A percentile compares a stretch with the other conserved stretches of the same genome.
phyloP scores from a whole-genome alignment of 2,329 filamentous ascomycete species.

The Chaetomium sp. region DNA sequence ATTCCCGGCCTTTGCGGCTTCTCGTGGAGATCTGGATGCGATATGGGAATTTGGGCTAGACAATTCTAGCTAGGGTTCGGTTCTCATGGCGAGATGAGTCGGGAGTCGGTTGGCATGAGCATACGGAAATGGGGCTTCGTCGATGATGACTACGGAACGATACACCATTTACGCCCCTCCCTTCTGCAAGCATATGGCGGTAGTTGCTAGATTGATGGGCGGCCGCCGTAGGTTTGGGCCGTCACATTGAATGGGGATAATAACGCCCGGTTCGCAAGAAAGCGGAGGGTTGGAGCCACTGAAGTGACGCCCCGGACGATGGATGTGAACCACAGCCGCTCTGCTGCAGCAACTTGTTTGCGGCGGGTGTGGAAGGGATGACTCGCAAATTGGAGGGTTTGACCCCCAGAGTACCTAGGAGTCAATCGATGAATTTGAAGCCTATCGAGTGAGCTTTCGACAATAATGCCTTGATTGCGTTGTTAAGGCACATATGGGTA shows the following conservation, averaged over 20 bases:
- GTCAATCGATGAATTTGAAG: conserved; percentile 4
- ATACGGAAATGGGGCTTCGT: conserved; percentile 2
- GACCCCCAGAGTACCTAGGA: not conserved
- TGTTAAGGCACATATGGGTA: not conserved
- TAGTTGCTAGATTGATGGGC: conserved; percentile 12
- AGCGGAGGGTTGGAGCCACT: not conserved
- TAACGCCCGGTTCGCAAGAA: not conserved
- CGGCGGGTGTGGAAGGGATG: not conserved
- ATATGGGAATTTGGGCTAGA: conserved; percentile 17
- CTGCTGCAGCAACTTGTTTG: not conserved
- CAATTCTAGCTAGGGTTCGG: not conserved
- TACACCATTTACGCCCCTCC: not conserved
- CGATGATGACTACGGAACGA: conserved; percentile 3
- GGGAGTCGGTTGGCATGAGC: not conserved
- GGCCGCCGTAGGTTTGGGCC: not conserved
- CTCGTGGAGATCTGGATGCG: conserved; percentile 14
- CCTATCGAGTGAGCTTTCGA: not conserved
- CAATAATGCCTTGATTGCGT: not conserved
- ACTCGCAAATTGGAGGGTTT: not conserved
- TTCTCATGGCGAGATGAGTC: not conserved
- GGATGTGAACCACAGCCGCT: not conserved
- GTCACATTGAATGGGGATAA: not conserved
- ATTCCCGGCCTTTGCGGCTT: conserved; percentile 8
- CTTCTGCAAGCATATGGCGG: not conserved
- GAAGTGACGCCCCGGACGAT: not conserved